Evolutionary conservation across 2,329 filamentous ascomycete genomes (phyloP).

Genomic region (Didymella keratinophila): DNA sequence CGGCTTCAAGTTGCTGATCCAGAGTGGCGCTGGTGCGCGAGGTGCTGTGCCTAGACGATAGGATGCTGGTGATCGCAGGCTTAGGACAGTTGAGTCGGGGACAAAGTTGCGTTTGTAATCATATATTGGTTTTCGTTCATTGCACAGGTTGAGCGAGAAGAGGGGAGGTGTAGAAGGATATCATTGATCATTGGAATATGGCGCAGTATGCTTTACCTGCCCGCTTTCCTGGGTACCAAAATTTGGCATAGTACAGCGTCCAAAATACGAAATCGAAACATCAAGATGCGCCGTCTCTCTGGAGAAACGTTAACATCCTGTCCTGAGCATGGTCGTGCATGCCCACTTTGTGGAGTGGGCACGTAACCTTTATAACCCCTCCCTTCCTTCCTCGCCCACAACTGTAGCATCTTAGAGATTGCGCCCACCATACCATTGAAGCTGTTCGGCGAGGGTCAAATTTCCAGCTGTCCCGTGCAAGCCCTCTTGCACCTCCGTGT

Average conservation of each 20-base stretch:
- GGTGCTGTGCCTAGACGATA: conserved; percentile 12
- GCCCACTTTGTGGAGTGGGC: too few species aligned
- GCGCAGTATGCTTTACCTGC: background rate
- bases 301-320: too few species aligned
- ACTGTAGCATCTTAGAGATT: too few species aligned
- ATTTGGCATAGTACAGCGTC: too few species aligned
- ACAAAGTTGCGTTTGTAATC: conserved; percentile 14
- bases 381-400: too few species aligned
- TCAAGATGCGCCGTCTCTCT: background rate
- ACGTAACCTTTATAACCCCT: too few species aligned
- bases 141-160: background rate
- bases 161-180: background rate
- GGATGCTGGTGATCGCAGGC: background rate
- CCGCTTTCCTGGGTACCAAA: background rate
- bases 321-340: too few species aligned
- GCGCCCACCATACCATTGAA: too few species aligned
- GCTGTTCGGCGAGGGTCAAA: too few species aligned
- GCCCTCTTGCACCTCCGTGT: too few species aligned
- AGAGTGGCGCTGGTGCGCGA: conserved; percentile 15
- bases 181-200: background rate
- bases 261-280: too few species aligned
- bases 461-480: too few species aligned
- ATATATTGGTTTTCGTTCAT: background rate
- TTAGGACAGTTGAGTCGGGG: background rate
- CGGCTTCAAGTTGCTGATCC: conserved; percentile 88